A percentile compares a stretch with the other conserved stretches of the same genome.
Evolutionary conservation across 73 alveolate species (phyloP).

Genomic region (Paramecium pentaurelia): DNA sequence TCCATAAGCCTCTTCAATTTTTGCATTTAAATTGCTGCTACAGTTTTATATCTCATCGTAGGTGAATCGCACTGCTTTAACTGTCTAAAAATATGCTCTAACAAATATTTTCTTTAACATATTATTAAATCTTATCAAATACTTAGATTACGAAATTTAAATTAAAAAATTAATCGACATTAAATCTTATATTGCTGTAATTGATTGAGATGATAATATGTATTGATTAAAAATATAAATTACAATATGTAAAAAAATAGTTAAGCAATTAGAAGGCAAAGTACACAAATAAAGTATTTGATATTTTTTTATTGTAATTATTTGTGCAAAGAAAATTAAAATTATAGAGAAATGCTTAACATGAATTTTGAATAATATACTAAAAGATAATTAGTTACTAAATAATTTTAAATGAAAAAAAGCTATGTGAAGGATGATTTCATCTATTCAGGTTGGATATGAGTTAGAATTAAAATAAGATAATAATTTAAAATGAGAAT

Average conservation of each 20-base stretch:
- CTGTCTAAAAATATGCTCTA: not conserved
- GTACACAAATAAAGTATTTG: no score
- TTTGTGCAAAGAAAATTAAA: no score
- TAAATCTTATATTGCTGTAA: not conserved
- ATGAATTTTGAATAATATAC: no score
- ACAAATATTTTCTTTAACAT: not conserved
- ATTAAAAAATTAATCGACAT: not conserved
- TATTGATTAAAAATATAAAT: not conserved
- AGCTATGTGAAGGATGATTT: not conserved
- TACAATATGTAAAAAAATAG: not conserved
- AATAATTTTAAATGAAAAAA: no score
- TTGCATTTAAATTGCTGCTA: constrained; percentile 28
- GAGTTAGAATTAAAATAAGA: not conserved
- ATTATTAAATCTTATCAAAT: not conserved
- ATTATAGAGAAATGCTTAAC: no score
- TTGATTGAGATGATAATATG: not conserved
- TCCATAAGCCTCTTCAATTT: constrained; percentile 73
- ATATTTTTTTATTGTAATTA: no score
- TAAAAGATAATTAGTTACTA: no score
- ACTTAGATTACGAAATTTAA: not conserved
- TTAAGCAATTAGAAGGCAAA: not conserved
- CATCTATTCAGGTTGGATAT: not conserved
- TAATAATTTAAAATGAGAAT: no score
- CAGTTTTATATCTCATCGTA: not conserved
- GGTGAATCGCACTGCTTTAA: constrained; percentile 1